These are phyloP conservation scores for Colletotrichum camelliae DNA, from an alignment of 2,329 filamentous ascomycete species.

Conservation along the genomic window DNA sequence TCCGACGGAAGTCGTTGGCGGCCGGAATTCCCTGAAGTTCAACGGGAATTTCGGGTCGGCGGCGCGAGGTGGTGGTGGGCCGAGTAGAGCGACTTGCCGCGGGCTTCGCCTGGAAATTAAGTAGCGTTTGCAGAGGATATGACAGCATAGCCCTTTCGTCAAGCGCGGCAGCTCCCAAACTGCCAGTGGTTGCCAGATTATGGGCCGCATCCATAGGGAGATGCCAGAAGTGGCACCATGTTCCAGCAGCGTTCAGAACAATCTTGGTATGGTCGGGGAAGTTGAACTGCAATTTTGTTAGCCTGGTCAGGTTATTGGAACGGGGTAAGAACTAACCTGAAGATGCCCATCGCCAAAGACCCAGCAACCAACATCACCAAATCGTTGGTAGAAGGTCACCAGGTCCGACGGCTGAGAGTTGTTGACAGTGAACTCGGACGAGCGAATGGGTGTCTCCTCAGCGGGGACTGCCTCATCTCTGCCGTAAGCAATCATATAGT, in stretches of 20 bases:
- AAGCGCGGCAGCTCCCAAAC: conserved; percentile 73
- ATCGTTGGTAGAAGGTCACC: conserved; percentile 82
- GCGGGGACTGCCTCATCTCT: conserved; percentile 66
- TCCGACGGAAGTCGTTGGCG: conserved; percentile 75
- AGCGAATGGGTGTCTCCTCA: conserved; percentile 50
- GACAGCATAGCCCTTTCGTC: conserved; percentile 74
- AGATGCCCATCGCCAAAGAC: conserved; percentile 81
- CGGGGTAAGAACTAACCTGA: conserved; percentile 55
- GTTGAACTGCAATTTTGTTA: conserved; percentile 67
- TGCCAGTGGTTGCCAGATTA: conserved; percentile 67
- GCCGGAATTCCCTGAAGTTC: conserved; percentile 69
- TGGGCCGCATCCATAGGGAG: conserved; percentile 74
- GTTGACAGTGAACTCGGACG: conserved; percentile 27
- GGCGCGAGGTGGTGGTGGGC: conserved; percentile 53
- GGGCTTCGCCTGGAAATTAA: conserved; percentile 67
- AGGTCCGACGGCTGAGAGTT: conserved; percentile 55
- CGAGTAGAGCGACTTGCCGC: conserved; percentile 43
- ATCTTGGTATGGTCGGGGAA: conserved; percentile 90
- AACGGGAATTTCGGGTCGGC: conserved; percentile 64
- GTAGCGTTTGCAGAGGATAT: conserved; percentile 74
- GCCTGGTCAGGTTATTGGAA: background rate
- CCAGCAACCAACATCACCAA: conserved; percentile 83
- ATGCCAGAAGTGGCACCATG: conserved; percentile 79
- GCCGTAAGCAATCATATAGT: conserved; percentile 77
- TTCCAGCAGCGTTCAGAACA: conserved; percentile 76